Percentiles rank a stretch among this genome's conserved stretches.
Evolutionary conservation across 257 asterid species (phyloP).

Genomic region (Linderniella brevidens): DNA sequence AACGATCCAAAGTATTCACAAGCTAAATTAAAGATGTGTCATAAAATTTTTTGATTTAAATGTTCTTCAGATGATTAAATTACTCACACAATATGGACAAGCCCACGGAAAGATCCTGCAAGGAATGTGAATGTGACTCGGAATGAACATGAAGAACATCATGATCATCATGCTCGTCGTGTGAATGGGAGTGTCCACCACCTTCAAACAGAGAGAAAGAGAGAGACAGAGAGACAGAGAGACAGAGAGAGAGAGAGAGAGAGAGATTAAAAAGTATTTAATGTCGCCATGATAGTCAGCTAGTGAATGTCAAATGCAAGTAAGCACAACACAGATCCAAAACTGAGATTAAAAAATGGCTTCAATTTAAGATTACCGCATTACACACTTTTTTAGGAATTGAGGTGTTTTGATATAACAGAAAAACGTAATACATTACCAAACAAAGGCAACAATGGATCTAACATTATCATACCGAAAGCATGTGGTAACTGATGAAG

Average conservation of each 20-base stretch:
- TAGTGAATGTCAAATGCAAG: no score
- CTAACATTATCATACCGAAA: conserved; percentile 49
- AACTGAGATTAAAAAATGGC: conserved; percentile 5
- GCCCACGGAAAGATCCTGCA: conserved; percentile 80
- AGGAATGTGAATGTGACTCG: conserved; percentile 80
- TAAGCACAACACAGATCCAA: no score
- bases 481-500: conserved; percentile 99
- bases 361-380: neutral
- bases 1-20: no score
- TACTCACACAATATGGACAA: conserved; percentile 71
- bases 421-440: conserved; percentile 5
- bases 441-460: conserved; percentile 4
- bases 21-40: no score
- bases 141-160: conserved; percentile 32
- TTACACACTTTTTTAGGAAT: neutral
- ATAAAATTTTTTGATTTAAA: no score
- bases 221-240: no score
- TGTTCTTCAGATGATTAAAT: neutral
- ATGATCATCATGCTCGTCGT: conserved; percentile 44
- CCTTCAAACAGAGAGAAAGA: conserved; percentile 33
- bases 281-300: neutral
- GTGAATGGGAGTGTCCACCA: conserved; percentile 73
- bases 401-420: neutral
- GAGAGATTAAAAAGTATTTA: conserved; percentile 4
- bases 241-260: conserved; percentile 3